These are phyloP conservation scores for Nicotiana rustica DNA, from an alignment of 305 asterid species.

Conservation along the genomic window DNA sequence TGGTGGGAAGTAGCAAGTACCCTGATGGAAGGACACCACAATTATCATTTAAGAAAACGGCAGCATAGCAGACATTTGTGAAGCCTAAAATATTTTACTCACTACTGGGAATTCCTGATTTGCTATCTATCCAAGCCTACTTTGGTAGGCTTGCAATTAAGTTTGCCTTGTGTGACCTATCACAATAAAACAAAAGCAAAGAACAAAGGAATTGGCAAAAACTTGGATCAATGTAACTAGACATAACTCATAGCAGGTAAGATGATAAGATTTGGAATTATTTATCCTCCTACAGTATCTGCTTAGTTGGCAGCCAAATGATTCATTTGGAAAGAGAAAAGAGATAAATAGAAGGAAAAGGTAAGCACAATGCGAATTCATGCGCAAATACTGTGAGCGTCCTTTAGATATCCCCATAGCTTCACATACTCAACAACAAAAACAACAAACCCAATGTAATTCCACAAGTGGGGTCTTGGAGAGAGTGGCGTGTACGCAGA, in stretches of 20 bases:
- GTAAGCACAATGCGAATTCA: background rate
- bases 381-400: background rate
- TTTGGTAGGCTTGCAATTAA: background rate
- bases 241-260: background rate
- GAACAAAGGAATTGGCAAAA: background rate
- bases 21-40: background rate
- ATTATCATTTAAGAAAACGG: too few relatives aligned
- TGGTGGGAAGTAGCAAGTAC: background rate
- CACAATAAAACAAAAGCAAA: background rate
- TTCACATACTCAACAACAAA: background rate
- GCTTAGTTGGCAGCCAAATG: slow-evolving; percentile 4
- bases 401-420: background rate
- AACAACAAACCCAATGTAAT: too few relatives aligned
- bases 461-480: too few relatives aligned
- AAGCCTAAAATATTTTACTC: background rate
- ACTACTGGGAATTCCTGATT: slow-evolving; percentile 1
- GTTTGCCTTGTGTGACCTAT: background rate
- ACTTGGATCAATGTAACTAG: too few relatives aligned
- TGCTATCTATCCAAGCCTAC: slow-evolving; percentile 3
- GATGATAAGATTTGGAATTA: background rate
- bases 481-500: too few relatives aligned
- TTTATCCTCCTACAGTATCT: background rate
- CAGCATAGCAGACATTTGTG: background rate
- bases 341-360: slow-evolving; percentile 12
- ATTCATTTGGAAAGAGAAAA: slow-evolving; percentile 11